Base-by-base conservation (phyloP, 2,329 filamentous ascomycete genomes). In the Hypocreales sp. region DNA sequence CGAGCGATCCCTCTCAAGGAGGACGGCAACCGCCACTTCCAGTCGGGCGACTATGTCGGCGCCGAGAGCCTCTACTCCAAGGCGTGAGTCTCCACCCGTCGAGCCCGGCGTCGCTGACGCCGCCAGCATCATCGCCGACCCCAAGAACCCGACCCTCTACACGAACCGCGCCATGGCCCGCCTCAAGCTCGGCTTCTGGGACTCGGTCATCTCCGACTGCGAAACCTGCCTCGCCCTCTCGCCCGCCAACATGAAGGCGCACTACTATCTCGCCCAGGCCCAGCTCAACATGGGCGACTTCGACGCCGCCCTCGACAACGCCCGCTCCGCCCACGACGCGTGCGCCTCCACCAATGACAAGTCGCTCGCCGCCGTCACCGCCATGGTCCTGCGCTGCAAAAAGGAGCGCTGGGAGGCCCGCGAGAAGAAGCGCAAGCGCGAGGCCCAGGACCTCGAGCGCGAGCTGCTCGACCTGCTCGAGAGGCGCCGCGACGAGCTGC, bases 91-190 rank as follows among this genome's bases (percentile, higher is more conserved):
- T 15, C 11, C 10, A 16, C 22, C 20, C 23, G 5, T 18, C 11
- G 24, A 25, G 15, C 8, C 16, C 5, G 11, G 14, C 18, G 18
- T 13, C n/a, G 15, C 18, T 30, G 7, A 26, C 15, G 7, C 17
- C 18, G n/a, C 6, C 16, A 82, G 76, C 22, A 84, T 93, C 40
- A 72, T 79, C 41, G 72, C 74, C 46, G 81, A 92, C 51, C 67
- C 79, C 4, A 66, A 61, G 30, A 90, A 92, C 46, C 71, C 79
- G 2, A 62, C 78, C 17, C 67, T 93, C 27, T 94, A 84, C 55
- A 87, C 83, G 21, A 95, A 94, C 55, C 80, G 86, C 29, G 81
- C 84, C 27, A 79, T 93, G 55, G 74, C 79, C 4, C 72, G 84
- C 22, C 61, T 90, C 32, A 80, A 79, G 53, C 66, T 92, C 14